Base-by-base conservation (phyloP, 2,329 filamentous ascomycete genomes). In the Ophiostoma tasmaniense region DNA sequence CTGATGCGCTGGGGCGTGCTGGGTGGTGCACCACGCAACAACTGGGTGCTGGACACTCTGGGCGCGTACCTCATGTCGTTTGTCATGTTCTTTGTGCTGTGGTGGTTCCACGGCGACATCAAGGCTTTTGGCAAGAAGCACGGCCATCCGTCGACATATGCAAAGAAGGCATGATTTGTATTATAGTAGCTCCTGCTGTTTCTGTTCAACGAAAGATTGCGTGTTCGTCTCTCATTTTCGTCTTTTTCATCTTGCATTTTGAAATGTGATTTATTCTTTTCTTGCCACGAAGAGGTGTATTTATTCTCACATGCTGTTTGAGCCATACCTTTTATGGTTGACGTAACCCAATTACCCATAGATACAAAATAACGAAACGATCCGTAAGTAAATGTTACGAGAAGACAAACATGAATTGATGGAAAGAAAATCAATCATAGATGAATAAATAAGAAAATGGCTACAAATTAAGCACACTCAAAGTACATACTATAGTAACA, bases 1-100 rank as follows among this genome's bases (percentile, higher is more conserved):
- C 75, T 92, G 70, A 90, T 97, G 87, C 87, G 89, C 73, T 89
- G 85, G 75, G 80, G 81, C 33, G 76, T 80, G 22, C 76, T 88
- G 74, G 86, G 87, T 20, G 84, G 85, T 2, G 81, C 82, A 20
- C 79, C 81, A 66, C 81, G 87, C 72, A 87, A 88, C 71, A 88
- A 82, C 73, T 85, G 82, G 82, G 17, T 90, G 20, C 64, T 86
- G 59, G 89, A 90, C 75, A 86, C 83, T 1, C 67, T 89, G 20
- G 79, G 87, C 73, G 80, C 80, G 17, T 85, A 82, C 78, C 71
- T 89, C 20, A 76, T 84, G 8, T 77, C 81, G 6, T 70, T 89
- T 10, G 78, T 86, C 62, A 88, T 85, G 83, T 79, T 86, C 55
- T 86, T 90, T 74, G 83, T 85, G 8, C 78, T 84, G 42, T 78